These are phyloP conservation scores for Agrocybe chaxingu DNA, from an alignment of 768 basidiomycete genomes.

Conservation along the genomic window DNA sequence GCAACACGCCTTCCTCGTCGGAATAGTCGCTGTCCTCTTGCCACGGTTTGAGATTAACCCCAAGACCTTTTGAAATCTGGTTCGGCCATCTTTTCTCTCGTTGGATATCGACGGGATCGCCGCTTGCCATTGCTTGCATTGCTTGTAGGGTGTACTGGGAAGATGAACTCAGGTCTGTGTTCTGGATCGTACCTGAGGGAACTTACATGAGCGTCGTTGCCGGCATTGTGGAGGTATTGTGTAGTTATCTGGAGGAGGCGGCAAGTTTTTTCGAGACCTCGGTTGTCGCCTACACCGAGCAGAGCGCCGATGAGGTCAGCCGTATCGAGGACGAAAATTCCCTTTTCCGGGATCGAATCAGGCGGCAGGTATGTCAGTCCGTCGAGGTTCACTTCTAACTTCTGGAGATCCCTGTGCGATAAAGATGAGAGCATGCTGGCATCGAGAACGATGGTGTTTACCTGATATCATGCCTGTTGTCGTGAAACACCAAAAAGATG, in stretches of 20 bases:
- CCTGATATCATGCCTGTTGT: conserved; percentile 76
- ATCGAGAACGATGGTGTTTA: conserved; percentile 23
- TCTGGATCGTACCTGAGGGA: background rate
- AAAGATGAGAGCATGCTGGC: background rate
- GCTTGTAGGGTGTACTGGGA: conserved; percentile 67
- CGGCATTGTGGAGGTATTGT: conserved; percentile 72
- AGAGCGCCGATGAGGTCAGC: conserved; percentile 73
- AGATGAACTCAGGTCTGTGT: conserved; percentile 1
- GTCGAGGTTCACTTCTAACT: conserved; percentile 51
- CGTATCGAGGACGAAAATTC: conserved; percentile 70
- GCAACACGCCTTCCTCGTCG: conserved; percentile 38
- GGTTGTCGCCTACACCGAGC: conserved; percentile 57
- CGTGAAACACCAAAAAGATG: conserved; percentile 80
- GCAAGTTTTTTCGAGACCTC: conserved; percentile 60
- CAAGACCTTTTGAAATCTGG: conserved; percentile 40
- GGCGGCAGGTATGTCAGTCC: conserved; percentile 56
- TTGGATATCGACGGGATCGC: conserved; percentile 71
- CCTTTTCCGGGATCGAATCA: conserved; percentile 45
- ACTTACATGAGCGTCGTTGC: conserved; percentile 80
- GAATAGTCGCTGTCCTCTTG: conserved; percentile 55
- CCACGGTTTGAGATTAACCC: conserved; percentile 57
- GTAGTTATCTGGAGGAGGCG: conserved; percentile 57
- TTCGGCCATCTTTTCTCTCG: conserved; percentile 79
- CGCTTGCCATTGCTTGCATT: conserved; percentile 68
- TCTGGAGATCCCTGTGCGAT: conserved; percentile 51